A percentile compares a stretch with the other conserved stretches of the same genome.
phyloP scores from a whole-genome alignment of 2,329 filamentous ascomycete species.

The Phyllosticta capitalensis region DNA sequence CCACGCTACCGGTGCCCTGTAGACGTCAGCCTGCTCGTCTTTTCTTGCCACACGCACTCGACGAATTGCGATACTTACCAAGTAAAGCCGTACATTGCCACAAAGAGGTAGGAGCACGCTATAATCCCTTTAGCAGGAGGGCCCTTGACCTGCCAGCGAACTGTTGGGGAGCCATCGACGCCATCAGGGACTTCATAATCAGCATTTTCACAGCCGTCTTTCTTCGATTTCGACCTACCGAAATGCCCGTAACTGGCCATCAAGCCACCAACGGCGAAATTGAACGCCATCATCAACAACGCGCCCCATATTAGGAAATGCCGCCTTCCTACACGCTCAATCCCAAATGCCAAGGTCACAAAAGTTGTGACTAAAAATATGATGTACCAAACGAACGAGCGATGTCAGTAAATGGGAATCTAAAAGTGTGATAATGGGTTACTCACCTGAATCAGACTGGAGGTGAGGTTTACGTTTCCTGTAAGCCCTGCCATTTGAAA shows the following conservation, averaged over 20 bases:
- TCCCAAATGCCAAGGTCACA: conserved; percentile 50
- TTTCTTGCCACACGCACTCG: too few relatives aligned
- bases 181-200: conserved; percentile 22
- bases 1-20: conserved; percentile 21
- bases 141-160: conserved; percentile 7
- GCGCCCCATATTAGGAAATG: conserved; percentile 47
- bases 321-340: conserved; percentile 51
- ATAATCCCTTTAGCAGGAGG: conserved; percentile 45
- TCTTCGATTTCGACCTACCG: too few relatives aligned
- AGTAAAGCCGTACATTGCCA: conserved; percentile 35
- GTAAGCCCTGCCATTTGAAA: conserved; percentile 37
- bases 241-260: conserved; percentile 49
- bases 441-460: conserved; percentile 31
- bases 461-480: conserved; percentile 11
- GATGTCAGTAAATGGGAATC: too few relatives aligned
- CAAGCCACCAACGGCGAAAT: conserved; percentile 51
- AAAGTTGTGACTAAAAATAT: conserved; percentile 54
- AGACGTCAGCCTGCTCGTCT: too few relatives aligned
- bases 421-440: conserved; percentile 34
- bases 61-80: too few relatives aligned
- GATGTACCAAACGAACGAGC: too few relatives aligned
- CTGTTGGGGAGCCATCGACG: conserved; percentile 36
- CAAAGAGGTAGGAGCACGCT: conserved; percentile 36
- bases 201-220: too few relatives aligned
- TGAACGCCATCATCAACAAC: conserved; percentile 49